Conservation (phyloP, 2,329 filamentous ascomycete genomes). For the Fusarium subglutinans region DNA sequence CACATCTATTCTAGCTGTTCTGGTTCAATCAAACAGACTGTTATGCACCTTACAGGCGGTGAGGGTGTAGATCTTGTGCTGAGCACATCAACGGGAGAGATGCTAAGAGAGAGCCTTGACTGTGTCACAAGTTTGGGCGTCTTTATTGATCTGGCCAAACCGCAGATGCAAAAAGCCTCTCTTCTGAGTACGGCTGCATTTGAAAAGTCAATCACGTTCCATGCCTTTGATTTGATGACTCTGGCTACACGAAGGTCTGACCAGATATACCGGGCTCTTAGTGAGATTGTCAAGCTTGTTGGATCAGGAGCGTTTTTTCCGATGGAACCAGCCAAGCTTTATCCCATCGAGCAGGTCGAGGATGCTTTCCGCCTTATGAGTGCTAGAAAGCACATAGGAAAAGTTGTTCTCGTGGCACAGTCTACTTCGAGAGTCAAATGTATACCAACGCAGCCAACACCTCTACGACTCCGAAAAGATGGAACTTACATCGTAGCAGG, state of each 20-base stretch:
- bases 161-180: not conserved
- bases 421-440: not conserved
- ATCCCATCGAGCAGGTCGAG: not conserved
- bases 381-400: not conserved
- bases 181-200: not conserved
- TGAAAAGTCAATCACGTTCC: constrained; percentile 1
- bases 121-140: not conserved
- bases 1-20: not conserved
- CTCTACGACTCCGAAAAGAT: not conserved
- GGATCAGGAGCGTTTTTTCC: not conserved
- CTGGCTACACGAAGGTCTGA: not conserved
- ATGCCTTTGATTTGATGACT: not conserved
- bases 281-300: not conserved
- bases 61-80: not conserved
- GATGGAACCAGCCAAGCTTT: not conserved
- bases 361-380: not conserved
- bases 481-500: not conserved
- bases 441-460: not conserved
- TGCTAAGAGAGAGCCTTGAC: constrained; percentile 1
- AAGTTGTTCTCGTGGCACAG: not conserved
- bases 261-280: not conserved
- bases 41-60: not conserved
- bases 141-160: not conserved
- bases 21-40: not conserved
- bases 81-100: not conserved